Percentiles rank a stretch among this genome's conserved stretches.
Evolutionary conservation across 352 stramenopile genomes (phyloP).

Genomic region (Stramenopiles sp.): DNA sequence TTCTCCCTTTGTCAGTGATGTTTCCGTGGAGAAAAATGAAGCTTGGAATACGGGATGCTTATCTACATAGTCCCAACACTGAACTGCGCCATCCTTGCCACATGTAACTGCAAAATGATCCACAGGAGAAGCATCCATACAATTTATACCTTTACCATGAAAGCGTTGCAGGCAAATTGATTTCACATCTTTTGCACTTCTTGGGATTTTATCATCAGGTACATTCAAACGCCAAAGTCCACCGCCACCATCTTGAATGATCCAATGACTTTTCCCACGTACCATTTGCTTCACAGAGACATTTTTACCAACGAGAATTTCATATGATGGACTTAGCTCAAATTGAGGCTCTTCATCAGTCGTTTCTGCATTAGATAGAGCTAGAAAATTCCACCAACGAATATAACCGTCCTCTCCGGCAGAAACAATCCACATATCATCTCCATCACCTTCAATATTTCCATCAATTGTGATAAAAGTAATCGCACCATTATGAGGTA

Average conservation of each 20-base stretch:
- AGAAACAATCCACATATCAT: constrained; percentile 17
- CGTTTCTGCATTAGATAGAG: constrained; percentile 41
- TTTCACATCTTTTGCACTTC: too few relatives aligned
- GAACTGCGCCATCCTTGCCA: constrained; percentile 8
- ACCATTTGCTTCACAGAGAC: not conserved
- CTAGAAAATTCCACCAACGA: constrained; percentile 42
- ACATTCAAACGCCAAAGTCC: not conserved
- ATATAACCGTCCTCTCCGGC: constrained; percentile 33
- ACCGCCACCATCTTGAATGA: not conserved
- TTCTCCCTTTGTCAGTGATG: constrained; percentile 34
- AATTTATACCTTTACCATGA: not conserved
- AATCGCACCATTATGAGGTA: constrained; percentile 29
- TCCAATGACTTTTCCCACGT: not conserved
- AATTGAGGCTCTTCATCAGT: constrained; percentile 31
- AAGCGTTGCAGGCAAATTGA: too few relatives aligned
- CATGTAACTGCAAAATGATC: not conserved
- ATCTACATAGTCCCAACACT: constrained; percentile 4
- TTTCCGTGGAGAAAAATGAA: constrained; percentile 34
- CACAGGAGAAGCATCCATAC: not conserved
- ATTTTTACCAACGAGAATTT: not conserved
- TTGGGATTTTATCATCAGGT: too few relatives aligned
- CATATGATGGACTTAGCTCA: constrained; percentile 14
- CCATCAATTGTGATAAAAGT: constrained; percentile 22
- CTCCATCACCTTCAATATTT: constrained; percentile 10
- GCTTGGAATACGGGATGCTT: constrained; percentile 27